These are phyloP conservation scores for Forsythia viridissima DNA, from an alignment of 257 asterid species.

Conservation along the genomic window DNA sequence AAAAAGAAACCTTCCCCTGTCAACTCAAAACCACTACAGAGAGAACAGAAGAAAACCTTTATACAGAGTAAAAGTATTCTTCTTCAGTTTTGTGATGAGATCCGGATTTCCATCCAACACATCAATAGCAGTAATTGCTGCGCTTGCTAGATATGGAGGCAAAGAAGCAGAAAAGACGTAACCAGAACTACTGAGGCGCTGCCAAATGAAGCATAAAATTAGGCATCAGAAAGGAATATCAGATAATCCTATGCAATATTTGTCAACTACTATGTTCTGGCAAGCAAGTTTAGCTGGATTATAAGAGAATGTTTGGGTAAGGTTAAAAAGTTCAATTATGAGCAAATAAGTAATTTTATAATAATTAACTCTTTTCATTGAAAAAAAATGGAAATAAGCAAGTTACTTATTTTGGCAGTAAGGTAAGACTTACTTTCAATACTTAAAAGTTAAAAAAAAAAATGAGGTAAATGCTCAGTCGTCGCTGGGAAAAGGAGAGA, in stretches of 20 bases:
- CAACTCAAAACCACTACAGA: neutral
- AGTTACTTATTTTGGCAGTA: neutral
- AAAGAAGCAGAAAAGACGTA: constrained; percentile 93
- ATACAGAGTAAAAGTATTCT: constrained; percentile 49
- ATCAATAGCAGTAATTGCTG: constrained; percentile 86
- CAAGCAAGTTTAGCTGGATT: neutral
- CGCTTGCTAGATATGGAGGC: constrained; percentile 96
- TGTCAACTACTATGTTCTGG: neutral
- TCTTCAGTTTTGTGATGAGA: constrained; percentile 59
- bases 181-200: constrained; percentile 94
- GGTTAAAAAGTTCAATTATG: neutral
- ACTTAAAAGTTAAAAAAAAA: too few species aligned
- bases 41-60: constrained; percentile 41
- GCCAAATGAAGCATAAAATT: constrained; percentile 35
- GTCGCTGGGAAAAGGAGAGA: too few species aligned
- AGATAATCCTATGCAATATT: neutral
- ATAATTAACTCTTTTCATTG: neutral
- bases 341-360: neutral
- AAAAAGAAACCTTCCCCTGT: neutral
- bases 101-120: constrained; percentile 73
- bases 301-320: neutral
- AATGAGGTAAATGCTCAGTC: too few species aligned
- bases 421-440: neutral
- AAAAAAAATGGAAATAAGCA: neutral
- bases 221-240: constrained; percentile 26